phyloP scores from a whole-genome alignment of 495 filamentous ascomycete genomes.

The Amniculicola lignicola region DNA sequence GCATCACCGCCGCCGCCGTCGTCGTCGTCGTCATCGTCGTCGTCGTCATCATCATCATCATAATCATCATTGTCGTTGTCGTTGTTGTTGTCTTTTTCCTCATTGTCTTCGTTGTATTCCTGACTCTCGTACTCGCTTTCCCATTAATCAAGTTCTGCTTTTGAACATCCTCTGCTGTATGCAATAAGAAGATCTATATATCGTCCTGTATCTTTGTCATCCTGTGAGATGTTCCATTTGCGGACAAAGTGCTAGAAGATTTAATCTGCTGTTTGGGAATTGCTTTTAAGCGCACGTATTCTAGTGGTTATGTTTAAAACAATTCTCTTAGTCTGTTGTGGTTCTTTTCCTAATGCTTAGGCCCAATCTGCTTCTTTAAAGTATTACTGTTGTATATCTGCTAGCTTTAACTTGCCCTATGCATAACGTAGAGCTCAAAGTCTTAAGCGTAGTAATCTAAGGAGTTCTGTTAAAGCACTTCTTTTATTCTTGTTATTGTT shows the following conservation, averaged over 20 bases:
- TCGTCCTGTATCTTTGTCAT: slow-evolving; percentile 2
- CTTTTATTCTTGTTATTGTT: no score
- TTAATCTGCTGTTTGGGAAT: slow-evolving; percentile 4
- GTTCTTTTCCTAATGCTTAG: no score
- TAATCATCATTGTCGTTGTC: no score
- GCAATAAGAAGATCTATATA: slow-evolving; percentile 1
- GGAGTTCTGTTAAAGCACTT: slow-evolving; percentile 2
- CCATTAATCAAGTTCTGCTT: background rate
- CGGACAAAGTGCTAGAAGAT: slow-evolving; percentile 5
- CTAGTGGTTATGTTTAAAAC: slow-evolving; percentile 1
- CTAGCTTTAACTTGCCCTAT: slow-evolving; percentile 5
- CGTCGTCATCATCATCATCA: no score
- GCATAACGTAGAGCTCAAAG: no score
- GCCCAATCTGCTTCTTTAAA: no score
- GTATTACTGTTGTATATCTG: slow-evolving; percentile 3
- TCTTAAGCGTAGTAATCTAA: no score
- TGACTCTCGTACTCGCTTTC: background rate
- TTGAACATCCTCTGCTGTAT: slow-evolving; percentile 1
- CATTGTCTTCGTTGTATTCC: background rate
- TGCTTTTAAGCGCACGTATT: slow-evolving; percentile 1
- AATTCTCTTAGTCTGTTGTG: background rate
- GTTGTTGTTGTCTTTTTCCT: slow-evolving; percentile 4
- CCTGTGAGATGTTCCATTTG: slow-evolving; percentile 2
- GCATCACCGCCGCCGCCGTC: no score
- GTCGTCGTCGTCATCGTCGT: background rate